Base-by-base conservation (phyloP, 2,329 filamentous ascomycete genomes). In the Cadophora luteo-olivacea region DNA sequence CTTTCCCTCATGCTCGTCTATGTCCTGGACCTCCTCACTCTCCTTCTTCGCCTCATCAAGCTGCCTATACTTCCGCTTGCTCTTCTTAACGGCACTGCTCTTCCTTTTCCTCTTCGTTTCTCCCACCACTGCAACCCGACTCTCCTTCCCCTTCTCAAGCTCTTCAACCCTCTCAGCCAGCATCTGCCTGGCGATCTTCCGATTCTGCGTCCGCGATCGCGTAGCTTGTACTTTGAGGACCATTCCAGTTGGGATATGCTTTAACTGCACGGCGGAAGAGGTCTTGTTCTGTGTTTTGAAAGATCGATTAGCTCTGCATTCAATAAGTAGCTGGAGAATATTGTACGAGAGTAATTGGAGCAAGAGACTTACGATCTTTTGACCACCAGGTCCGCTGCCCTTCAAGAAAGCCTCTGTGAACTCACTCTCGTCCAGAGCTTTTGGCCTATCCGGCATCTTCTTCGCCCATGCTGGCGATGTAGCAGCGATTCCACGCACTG, bases 171-270 rank as follows among this genome's bases (percentile, higher is more conserved):
- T 68, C 66, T 76, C 73, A 24, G 78, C 78, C n/a, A 93, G 75
- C 52, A 97, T 83, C 72, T 89, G 84, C 51, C 94, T 87, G 14
- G 96, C 96, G 70, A 93, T 91, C 79, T 92, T 94, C 71, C 94
- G 88, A 79, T 99, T 99, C 80, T 97, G 92, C 67, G 87, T 87
- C 22, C 93, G 89, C 1, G 92, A 97, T 60, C 96, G 90, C 9
- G 96, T 98, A 24, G 91, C 93, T 81, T 99, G 96, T 66, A 89
- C 95, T 82, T 99, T 99, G 71, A 99, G 88, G 16, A 98, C 94
- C 64, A 97, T 89, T 70, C 95, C 95, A 0, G 94, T 97, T 6
- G 95, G 93, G 19, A 92, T 82, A 80, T 99, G 96, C 74, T 91
- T 96, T 45, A 99, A 85, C 79, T 99, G 96, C 2, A 97, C 95